These are phyloP conservation scores for Megacollybia marginata DNA, from an alignment of 768 basidiomycete species.

Conservation along the genomic window DNA sequence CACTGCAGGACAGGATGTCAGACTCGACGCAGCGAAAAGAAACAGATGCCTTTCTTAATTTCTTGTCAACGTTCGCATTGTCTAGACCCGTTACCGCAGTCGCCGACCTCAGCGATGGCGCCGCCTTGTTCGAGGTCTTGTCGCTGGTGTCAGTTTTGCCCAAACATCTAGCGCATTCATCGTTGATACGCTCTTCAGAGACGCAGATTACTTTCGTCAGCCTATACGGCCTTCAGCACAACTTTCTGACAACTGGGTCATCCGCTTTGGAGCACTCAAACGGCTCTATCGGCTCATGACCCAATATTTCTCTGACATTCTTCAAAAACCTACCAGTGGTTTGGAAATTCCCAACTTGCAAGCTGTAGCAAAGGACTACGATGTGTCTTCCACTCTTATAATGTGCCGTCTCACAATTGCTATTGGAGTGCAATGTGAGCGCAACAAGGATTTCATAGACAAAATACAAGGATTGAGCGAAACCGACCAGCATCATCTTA, in stretches of 20 bases:
- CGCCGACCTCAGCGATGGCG: constrained; percentile 75
- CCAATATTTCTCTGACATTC: constrained; percentile 78
- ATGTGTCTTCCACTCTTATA: constrained; percentile 54
- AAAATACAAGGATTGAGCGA: constrained; percentile 83
- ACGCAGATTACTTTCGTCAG: constrained; percentile 71
- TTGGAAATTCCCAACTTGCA: constrained; percentile 87
- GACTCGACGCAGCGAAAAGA: constrained; percentile 45
- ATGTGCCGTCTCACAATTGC: constrained; percentile 80
- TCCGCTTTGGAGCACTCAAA: constrained; percentile 78
- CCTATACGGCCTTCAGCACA: constrained; percentile 51
- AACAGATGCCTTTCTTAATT: constrained; percentile 74
- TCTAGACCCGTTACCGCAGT: constrained; percentile 52
- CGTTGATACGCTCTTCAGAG: constrained; percentile 34
- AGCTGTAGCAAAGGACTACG: constrained; percentile 72
- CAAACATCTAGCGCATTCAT: constrained; percentile 2
- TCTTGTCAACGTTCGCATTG: constrained; percentile 70
- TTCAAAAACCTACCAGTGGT: constrained; percentile 69
- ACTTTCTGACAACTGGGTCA: constrained; percentile 81
- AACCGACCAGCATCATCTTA: constrained; percentile 78
- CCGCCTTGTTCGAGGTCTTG: constrained; percentile 68
- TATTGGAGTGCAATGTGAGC: constrained; percentile 83
- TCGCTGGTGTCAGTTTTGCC: constrained; percentile 55
- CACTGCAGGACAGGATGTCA: constrained; percentile 17
- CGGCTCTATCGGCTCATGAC: constrained; percentile 83
- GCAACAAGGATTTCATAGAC: constrained; percentile 82